Conservation (phyloP, 2,329 filamentous ascomycete genomes). For the Tolypocladium tundrense region DNA sequence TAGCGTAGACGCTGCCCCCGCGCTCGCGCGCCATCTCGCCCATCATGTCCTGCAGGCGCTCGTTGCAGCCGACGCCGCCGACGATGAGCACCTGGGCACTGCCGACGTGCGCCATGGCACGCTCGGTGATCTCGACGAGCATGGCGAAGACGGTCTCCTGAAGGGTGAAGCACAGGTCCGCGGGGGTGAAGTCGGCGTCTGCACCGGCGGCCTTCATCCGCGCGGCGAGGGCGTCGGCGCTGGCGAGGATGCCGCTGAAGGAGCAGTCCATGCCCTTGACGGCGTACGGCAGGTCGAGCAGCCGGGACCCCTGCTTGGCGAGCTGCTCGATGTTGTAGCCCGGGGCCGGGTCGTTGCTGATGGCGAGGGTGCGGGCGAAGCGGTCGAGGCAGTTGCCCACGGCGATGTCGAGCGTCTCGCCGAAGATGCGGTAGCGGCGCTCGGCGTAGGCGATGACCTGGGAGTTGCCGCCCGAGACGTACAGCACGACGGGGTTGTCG, state of each 20-base stretch:
- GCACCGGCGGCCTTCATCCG: slow-evolving; percentile 45
- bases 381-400: slow-evolving; percentile 96
- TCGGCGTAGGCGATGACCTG: slow-evolving; percentile 96
- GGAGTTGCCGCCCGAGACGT: slow-evolving; percentile 92
- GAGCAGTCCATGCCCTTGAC: slow-evolving; percentile 99
- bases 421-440: slow-evolving; percentile 93
- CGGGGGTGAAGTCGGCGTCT: slow-evolving; percentile 56
- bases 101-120: slow-evolving; percentile 96
- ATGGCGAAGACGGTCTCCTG: slow-evolving; percentile 96
- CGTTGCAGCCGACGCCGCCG: slow-evolving; percentile 90
- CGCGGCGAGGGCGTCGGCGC: slow-evolving; percentile 68
- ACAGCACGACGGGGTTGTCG: slow-evolving; percentile 84
- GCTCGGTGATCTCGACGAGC: slow-evolving; percentile 96
- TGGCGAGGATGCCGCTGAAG: slow-evolving; percentile 83
- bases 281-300: slow-evolving; percentile 86
- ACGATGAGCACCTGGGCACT: slow-evolving; percentile 87
- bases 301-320: slow-evolving; percentile 59
- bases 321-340: slow-evolving; percentile 98
- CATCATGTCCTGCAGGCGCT: slow-evolving; percentile 97
- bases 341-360: slow-evolving; percentile 91
- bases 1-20: slow-evolving; percentile 84
- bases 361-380: slow-evolving; percentile 82
- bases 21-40: slow-evolving; percentile 83
- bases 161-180: slow-evolving; percentile 84
- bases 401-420: slow-evolving; percentile 93